Conservation (phyloP, 345 rosid genomes). For the Populus pruinosa region DNA sequence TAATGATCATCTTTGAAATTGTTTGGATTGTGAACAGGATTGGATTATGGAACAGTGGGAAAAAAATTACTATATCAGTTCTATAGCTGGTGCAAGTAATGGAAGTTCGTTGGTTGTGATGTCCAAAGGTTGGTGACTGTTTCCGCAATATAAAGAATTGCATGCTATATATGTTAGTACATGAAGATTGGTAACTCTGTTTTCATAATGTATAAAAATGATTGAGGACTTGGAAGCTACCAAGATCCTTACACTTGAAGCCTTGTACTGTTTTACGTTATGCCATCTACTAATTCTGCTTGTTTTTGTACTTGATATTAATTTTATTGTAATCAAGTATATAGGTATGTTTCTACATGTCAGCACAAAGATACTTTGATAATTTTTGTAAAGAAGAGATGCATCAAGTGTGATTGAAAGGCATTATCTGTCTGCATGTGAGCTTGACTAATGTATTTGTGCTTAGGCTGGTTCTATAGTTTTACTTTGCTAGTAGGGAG, state of each 20-base stretch:
- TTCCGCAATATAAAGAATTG: neutral
- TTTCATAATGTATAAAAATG: neutral
- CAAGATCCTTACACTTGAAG: neutral
- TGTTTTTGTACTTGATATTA: too few relatives aligned
- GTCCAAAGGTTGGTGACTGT: slow-evolving; percentile 70
- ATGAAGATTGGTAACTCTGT: neutral
- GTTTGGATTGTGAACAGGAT: slow-evolving; percentile 48
- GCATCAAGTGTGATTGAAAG: too few relatives aligned
- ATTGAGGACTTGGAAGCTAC: neutral
- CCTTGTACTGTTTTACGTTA: too few relatives aligned
- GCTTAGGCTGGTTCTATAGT: too few relatives aligned
- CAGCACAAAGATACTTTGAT: too few relatives aligned
- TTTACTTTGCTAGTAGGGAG: neutral
- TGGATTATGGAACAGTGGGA: slow-evolving; percentile 99
- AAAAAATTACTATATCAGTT: slow-evolving; percentile 83
- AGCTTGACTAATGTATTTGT: too few relatives aligned
- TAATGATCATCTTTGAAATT: slow-evolving; percentile 10
- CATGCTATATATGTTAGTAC: neutral
- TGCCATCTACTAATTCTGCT: too few relatives aligned
- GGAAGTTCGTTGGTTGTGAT: slow-evolving; percentile 93
- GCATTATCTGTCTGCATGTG: too few relatives aligned
- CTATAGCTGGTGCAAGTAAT: slow-evolving; percentile 86
- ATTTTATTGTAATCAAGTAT: too few relatives aligned
- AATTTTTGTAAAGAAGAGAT: too few relatives aligned
- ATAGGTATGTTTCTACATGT: too few relatives aligned